A percentile compares a stretch with the other conserved stretches of the same genome.
These are phyloP conservation scores for Naumovozyma castellii DNA, from an alignment of 805 yeast genomes.

Conservation along the genomic window DNA sequence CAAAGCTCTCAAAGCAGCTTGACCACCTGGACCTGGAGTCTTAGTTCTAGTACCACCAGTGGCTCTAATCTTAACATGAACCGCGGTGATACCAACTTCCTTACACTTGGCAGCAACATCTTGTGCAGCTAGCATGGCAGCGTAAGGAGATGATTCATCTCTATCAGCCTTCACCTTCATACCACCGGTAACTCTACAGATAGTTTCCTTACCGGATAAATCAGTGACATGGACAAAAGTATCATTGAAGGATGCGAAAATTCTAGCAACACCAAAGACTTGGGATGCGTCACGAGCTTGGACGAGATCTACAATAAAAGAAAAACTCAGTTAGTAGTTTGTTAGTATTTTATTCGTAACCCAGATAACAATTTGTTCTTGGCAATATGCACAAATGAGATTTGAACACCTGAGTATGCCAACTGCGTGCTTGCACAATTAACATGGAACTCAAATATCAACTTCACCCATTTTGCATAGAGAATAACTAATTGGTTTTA, in stretches of 20 bases:
- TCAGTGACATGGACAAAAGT: conserved; percentile 99
- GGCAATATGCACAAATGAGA: no score
- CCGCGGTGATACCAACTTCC: conserved; percentile 99
- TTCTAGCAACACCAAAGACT: conserved; percentile 99
- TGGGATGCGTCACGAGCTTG: conserved; percentile 96
- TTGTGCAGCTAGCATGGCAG: conserved; percentile 99
- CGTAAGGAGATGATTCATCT: conserved; percentile 99
- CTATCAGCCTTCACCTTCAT: conserved; percentile 99
- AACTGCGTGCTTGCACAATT: no score
- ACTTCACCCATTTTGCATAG: background rate
- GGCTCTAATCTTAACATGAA: conserved; percentile 99
- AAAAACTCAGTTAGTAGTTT: background rate
- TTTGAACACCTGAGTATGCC: no score
- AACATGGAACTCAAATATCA: background rate
- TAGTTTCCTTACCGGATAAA: conserved; percentile 99
- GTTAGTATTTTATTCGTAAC: background rate
- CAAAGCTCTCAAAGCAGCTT: conserved; percentile 96
- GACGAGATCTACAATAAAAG: conserved; percentile 15
- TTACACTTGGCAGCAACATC: conserved; percentile 98
- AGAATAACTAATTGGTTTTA: conserved; percentile 32
- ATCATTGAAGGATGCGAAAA: conserved; percentile 99
- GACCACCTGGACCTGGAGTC: conserved; percentile 99
- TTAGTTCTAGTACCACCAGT: conserved; percentile 99
- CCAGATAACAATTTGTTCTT: no score
- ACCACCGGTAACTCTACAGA: conserved; percentile 99